A percentile compares a stretch with the other conserved stretches of the same genome.
phyloP scores from a whole-genome alignment of 768 basidiomycete species.

The Leccinum subgranulosum region DNA sequence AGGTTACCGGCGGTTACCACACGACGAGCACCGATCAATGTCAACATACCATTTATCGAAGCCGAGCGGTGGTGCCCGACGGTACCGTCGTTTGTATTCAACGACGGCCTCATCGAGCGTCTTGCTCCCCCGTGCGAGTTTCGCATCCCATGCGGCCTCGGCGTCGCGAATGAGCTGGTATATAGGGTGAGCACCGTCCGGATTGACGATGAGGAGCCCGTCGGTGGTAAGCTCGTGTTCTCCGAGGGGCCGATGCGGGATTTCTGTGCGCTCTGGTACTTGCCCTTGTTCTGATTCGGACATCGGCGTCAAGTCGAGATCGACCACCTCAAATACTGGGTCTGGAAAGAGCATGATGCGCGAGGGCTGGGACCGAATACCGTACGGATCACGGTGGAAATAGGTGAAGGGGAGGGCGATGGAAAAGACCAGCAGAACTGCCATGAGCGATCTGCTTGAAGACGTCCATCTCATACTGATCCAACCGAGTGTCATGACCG shows the following conservation, averaged over 20 bases:
- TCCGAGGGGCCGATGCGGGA: neutral
- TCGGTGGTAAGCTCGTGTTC: conserved; percentile 24
- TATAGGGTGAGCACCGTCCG: conserved; percentile 41
- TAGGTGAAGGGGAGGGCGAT: neutral
- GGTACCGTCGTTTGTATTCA: conserved; percentile 38
- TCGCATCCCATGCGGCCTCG: conserved; percentile 35
- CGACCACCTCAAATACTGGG: neutral
- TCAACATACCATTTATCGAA: conserved; percentile 42
- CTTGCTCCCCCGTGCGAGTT: conserved; percentile 33
- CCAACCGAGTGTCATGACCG: neutral
- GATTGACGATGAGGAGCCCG: conserved; percentile 35
- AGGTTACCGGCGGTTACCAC: neutral
- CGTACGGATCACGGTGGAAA: neutral
- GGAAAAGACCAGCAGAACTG: neutral
- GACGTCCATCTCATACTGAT: neutral
- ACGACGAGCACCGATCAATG: neutral
- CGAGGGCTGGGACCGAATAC: no score
- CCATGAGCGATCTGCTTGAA: neutral
- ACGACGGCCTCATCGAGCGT: conserved; percentile 36
- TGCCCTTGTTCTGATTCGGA: neutral
- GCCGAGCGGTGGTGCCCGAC: conserved; percentile 36
- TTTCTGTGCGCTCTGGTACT: neutral
- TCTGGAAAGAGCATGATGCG: neutral
- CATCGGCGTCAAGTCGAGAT: neutral
- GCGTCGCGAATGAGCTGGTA: conserved; percentile 39